phyloP scores from a whole-genome alignment of 257 asterid genomes.

The Anisodus acutangulus region DNA sequence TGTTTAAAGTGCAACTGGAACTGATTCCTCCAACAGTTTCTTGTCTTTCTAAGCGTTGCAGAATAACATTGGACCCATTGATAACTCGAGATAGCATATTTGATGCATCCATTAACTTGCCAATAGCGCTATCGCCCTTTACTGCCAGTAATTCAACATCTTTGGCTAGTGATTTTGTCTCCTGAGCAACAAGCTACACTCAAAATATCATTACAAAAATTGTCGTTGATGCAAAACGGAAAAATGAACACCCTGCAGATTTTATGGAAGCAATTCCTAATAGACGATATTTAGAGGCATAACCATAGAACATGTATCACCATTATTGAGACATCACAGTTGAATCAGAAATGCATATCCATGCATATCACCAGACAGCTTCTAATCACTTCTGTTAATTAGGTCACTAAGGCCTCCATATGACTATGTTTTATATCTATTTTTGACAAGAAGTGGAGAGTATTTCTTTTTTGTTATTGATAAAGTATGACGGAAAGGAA shows the following conservation, averaged over 20 bases:
- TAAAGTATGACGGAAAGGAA: neutral
- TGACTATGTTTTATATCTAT: neutral
- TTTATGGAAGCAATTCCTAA: slow-evolving; percentile 9
- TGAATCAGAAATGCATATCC: neutral
- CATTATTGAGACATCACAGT: neutral
- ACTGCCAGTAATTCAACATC: slow-evolving; percentile 37
- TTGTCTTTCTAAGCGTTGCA: slow-evolving; percentile 35
- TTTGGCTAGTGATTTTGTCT: slow-evolving; percentile 34
- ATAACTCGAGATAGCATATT: slow-evolving; percentile 7
- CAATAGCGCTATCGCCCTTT: slow-evolving; percentile 25
- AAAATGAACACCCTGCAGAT: neutral
- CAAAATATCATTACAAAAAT: slow-evolving; percentile 8
- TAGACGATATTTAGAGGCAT: neutral
- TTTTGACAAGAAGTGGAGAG: neutral
- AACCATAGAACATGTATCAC: slow-evolving; percentile 10
- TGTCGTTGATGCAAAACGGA: neutral
- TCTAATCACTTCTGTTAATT: no score
- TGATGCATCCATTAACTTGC: slow-evolving; percentile 2
- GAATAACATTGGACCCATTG: slow-evolving; percentile 21
- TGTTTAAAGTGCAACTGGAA: slow-evolving; percentile 27
- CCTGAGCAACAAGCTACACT: slow-evolving; percentile 40
- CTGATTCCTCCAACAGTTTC: slow-evolving; percentile 33
- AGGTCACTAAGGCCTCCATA: neutral
- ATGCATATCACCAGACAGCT: no score
- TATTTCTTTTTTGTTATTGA: neutral